Conservation (phyloP, 2,329 filamentous ascomycete genomes). For the Colletotrichum musae region DNA sequence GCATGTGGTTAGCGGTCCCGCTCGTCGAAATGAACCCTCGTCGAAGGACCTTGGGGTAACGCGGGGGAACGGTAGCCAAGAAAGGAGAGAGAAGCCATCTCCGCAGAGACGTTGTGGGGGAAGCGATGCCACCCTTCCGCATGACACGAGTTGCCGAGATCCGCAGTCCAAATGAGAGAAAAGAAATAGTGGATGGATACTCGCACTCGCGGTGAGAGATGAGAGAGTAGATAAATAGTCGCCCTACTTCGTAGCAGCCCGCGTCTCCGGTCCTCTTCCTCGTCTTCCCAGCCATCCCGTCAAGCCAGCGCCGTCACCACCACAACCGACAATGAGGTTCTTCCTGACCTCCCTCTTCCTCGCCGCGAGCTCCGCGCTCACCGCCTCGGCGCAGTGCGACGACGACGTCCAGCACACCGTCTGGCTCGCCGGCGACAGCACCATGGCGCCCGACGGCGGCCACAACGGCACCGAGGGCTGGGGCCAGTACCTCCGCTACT, state of each 20-base stretch:
- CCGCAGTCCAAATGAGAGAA: slow-evolving; percentile 3
- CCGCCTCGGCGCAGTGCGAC: slow-evolving; percentile 11
- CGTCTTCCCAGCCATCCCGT: background rate
- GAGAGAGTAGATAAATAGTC: background rate
- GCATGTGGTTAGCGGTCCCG: slow-evolving; percentile 33
- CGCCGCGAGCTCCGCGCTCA: slow-evolving; percentile 3
- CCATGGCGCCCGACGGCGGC: slow-evolving; percentile 64
- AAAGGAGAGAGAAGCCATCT: slow-evolving; percentile 4
- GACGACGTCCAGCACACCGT: slow-evolving; percentile 52
- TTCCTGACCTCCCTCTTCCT: slow-evolving; percentile 8
- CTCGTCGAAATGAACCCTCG: background rate
- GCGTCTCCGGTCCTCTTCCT: background rate
- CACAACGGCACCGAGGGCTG: slow-evolving; percentile 68
- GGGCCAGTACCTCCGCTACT: slow-evolving; percentile 73
- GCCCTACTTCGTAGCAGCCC: too few relatives aligned
- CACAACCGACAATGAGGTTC: slow-evolving; percentile 10
- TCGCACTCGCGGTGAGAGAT: background rate
- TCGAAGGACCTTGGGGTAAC: background rate
- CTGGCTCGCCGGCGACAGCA: slow-evolving; percentile 74
- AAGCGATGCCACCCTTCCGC: slow-evolving; percentile 3
- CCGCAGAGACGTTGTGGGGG: slow-evolving; percentile 21
- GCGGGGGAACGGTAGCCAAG: slow-evolving; percentile 28
- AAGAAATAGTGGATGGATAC: background rate
- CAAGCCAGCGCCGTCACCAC: background rate
- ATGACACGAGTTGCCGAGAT: slow-evolving; percentile 27